These are phyloP conservation scores for Cutaneotrichosporon sp. DNA, from an alignment of 1,284 basidiomycete species.

Conservation along the genomic window DNA sequence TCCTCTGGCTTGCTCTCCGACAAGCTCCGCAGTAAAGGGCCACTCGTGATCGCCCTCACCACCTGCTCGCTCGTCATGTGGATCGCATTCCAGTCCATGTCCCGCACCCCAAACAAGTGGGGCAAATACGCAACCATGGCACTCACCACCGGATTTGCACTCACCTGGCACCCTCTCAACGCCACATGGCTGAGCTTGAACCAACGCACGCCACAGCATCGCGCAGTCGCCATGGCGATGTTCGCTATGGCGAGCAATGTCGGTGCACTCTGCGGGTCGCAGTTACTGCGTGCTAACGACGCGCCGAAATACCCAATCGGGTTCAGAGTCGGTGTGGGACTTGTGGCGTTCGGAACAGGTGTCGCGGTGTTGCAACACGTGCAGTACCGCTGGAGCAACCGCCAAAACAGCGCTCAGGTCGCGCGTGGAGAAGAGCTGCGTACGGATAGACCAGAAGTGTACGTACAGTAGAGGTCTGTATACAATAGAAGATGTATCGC, in stretches of 20 bases:
- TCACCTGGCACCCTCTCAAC: slow-evolving; percentile 32
- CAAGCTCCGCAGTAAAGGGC: slow-evolving; percentile 22
- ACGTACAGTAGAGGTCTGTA: background rate
- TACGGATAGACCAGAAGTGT: background rate
- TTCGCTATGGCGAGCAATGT: slow-evolving; percentile 43
- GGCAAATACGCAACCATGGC: slow-evolving; percentile 33
- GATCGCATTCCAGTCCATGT: slow-evolving; percentile 32
- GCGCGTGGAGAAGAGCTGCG: slow-evolving; percentile 3
- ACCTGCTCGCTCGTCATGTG: slow-evolving; percentile 25
- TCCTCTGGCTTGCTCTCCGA: slow-evolving; percentile 27
- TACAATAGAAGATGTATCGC: background rate
- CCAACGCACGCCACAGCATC: slow-evolving; percentile 35
- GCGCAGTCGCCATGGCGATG: slow-evolving; percentile 45
- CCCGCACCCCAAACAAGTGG: slow-evolving; percentile 28
- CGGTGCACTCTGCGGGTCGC: slow-evolving; percentile 40
- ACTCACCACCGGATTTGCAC: slow-evolving; percentile 25
- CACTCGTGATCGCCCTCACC: slow-evolving; percentile 23
- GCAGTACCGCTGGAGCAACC: slow-evolving; percentile 37
- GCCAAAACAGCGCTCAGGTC: slow-evolving; percentile 6
- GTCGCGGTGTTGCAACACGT: slow-evolving; percentile 33
- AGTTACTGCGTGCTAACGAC: slow-evolving; percentile 41
- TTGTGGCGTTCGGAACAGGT: slow-evolving; percentile 27
- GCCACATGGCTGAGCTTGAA: slow-evolving; percentile 42
- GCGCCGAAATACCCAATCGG: slow-evolving; percentile 39
- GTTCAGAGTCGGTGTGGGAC: slow-evolving; percentile 33